A percentile compares a stretch with the other conserved stretches of the same genome.
These are phyloP conservation scores for Canariomyces notabilis DNA, from an alignment of 2,329 filamentous ascomycete species.

Conservation along the genomic window DNA sequence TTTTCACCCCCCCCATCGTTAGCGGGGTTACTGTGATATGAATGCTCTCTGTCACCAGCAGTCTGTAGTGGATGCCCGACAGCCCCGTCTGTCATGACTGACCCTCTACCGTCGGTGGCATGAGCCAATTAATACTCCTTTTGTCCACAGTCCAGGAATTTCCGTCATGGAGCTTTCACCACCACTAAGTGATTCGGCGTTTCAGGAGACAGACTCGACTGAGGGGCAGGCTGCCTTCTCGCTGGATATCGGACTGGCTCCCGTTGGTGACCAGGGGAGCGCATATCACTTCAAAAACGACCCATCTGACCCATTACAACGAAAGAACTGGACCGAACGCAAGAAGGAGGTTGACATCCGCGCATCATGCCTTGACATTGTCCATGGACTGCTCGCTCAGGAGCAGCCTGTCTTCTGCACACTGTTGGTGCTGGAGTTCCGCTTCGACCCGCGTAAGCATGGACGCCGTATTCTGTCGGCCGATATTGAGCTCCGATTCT, in stretches of 20 bases:
- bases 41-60: no score
- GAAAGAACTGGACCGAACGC: slow-evolving; percentile 2
- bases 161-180: no score
- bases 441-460: not conserved
- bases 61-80: no score
- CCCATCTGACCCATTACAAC: slow-evolving; percentile 11
- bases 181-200: no score
- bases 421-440: slow-evolving; percentile 11
- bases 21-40: no score
- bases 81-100: no score
- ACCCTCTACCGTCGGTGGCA: no score
- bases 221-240: no score
- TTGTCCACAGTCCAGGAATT: no score
- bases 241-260: slow-evolving; percentile 2
- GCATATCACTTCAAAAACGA: slow-evolving; percentile 10
- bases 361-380: slow-evolving; percentile 6
- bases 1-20: no score
- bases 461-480: slow-evolving; percentile 9
- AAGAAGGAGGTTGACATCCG: slow-evolving; percentile 8
- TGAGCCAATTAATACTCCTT: no score
- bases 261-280: not conserved
- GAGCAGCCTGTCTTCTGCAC: slow-evolving; percentile 1
- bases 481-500: slow-evolving; percentile 25
- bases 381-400: slow-evolving; percentile 7
- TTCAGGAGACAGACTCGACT: no score